Percentiles rank a stretch among this genome's conserved stretches.
Conservation (phyloP, 306 rosid species). For the Rubus idaeus region DNA sequence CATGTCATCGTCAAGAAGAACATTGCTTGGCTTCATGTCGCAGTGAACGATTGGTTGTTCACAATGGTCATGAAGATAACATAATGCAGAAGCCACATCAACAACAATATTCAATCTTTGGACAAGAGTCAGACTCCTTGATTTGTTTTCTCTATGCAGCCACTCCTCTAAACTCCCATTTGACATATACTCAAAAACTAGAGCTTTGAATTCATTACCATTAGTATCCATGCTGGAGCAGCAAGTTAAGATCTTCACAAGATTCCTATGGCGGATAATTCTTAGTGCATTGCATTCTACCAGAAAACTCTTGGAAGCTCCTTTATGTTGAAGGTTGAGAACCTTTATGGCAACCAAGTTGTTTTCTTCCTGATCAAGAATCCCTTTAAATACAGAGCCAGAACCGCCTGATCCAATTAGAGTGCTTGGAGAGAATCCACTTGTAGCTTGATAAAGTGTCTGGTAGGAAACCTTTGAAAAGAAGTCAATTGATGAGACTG, state of each 20-base stretch:
- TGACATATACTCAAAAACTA: constrained; percentile 40
- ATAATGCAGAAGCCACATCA: constrained; percentile 43
- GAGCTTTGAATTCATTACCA: constrained; percentile 41
- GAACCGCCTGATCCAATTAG: constrained; percentile 43
- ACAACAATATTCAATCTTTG: constrained; percentile 31
- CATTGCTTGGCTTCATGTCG: constrained; percentile 43
- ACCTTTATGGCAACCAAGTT: constrained; percentile 37
- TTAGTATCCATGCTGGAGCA: constrained; percentile 29
- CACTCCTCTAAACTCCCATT: constrained; percentile 40
- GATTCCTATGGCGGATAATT: constrained; percentile 40
- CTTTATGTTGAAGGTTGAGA: constrained; percentile 37
- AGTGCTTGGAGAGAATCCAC: constrained; percentile 20
- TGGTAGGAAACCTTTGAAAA: constrained; percentile 9
- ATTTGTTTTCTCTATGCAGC: constrained; percentile 23
- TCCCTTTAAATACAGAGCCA: constrained; percentile 39
- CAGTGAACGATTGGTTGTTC: constrained; percentile 39
- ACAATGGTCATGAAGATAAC: constrained; percentile 38
- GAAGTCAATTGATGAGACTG: background rate
- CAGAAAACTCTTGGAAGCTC: constrained; percentile 44
- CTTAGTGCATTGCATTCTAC: constrained; percentile 40
- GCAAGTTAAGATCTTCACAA: constrained; percentile 42
- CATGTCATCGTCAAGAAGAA: constrained; percentile 40
- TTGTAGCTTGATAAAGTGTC: constrained; percentile 16
- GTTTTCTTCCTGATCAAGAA: constrained; percentile 21
- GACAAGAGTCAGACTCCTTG: constrained; percentile 22